A percentile compares a stretch with the other conserved stretches of the same genome.
These are phyloP conservation scores for Aspergillus brasiliensis DNA, from an alignment of 2,329 filamentous ascomycete genomes.

Conservation along the genomic window DNA sequence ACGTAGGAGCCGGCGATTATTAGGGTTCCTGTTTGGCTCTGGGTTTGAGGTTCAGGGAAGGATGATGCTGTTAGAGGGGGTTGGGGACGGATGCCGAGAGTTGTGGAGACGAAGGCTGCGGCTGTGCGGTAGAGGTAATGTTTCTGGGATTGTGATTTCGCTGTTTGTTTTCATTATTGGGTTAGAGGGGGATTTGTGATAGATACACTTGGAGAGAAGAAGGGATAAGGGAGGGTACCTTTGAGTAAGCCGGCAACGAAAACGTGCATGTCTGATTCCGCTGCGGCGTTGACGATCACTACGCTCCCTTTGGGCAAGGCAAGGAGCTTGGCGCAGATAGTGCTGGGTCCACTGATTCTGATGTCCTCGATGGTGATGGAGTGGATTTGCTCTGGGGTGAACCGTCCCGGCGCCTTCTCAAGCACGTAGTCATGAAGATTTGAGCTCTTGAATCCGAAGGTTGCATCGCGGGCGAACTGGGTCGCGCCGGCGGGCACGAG, in stretches of 20 bases:
- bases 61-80: constrained; percentile 53
- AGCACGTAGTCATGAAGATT: constrained; percentile 56
- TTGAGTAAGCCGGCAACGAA: constrained; percentile 54
- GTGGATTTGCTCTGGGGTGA: constrained; percentile 41
- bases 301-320: constrained; percentile 42
- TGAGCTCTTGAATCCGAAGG: constrained; percentile 60
- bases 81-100: constrained; percentile 56
- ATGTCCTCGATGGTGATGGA: constrained; percentile 54
- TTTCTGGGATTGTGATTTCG: constrained; percentile 27
- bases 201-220: too few relatives aligned
- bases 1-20: constrained; percentile 62
- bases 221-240: constrained; percentile 21
- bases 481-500: constrained; percentile 57
- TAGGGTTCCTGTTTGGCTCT: constrained; percentile 49
- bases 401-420: constrained; percentile 55
- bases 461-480: constrained; percentile 60
- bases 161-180: not conserved
- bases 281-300: constrained; percentile 56
- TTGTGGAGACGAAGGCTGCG: constrained; percentile 52
- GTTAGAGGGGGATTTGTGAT: not conserved
- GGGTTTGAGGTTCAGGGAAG: constrained; percentile 27
- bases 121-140: constrained; percentile 51
- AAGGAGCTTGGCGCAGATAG: constrained; percentile 46
- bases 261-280: constrained; percentile 59
- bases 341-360: constrained; percentile 47